Conservation (phyloP, 257 asterid species). For the Apocynum venetum region DNA sequence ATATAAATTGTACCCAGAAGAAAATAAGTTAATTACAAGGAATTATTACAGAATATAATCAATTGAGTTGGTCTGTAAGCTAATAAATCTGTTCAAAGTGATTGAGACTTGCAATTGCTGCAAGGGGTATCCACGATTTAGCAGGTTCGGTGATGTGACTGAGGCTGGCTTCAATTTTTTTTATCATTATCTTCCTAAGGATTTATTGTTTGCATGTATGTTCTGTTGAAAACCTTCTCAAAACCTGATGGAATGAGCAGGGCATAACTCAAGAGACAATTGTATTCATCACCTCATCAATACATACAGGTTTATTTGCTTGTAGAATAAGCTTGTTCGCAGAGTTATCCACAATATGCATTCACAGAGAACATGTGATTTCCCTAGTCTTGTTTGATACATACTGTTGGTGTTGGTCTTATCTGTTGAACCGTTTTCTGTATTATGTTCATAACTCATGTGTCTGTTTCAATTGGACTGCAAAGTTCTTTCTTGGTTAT, state of each 20-base stretch:
- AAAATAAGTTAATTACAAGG: neutral
- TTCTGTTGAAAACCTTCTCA: neutral
- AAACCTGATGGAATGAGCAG: no score
- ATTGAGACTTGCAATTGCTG: neutral
- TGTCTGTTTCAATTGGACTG: neutral
- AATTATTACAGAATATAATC: neutral
- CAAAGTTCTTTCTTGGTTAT: neutral
- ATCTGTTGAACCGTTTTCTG: no score
- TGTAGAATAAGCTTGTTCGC: no score
- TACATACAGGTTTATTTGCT: no score
- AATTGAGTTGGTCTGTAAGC: neutral
- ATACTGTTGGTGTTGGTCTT: no score
- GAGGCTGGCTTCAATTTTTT: no score
- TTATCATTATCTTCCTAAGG: neutral
- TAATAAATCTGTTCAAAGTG: neutral
- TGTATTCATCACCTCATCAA: no score
- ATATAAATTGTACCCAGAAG: neutral
- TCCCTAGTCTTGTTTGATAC: no score
- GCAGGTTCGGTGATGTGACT: neutral
- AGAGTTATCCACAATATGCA: no score
- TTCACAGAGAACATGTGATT: no score
- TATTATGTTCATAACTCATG: neutral
- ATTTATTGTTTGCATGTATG: neutral
- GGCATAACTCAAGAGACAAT: no score
- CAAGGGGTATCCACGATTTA: neutral